These are phyloP conservation scores for Pichia sp. DNA, from an alignment of 1,139 yeast species.

Conservation along the genomic window DNA sequence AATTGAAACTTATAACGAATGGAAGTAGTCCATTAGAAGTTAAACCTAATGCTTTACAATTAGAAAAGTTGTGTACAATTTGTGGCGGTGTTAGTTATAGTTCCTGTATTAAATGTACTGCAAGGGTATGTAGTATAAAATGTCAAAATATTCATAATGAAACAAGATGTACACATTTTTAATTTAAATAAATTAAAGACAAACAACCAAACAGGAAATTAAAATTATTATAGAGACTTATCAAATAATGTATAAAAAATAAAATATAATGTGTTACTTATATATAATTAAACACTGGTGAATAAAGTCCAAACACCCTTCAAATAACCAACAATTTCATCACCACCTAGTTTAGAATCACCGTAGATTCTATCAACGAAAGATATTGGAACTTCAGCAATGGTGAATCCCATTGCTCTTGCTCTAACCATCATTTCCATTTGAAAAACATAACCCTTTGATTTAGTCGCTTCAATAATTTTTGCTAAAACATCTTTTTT, in stretches of 20 bases:
- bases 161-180: slow-evolving; percentile 33
- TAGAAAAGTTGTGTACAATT: slow-evolving; percentile 37
- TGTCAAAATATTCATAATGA: slow-evolving; percentile 37
- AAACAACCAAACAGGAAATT: no score
- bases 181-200: no score
- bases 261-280: neutral
- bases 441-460: slow-evolving; percentile 82
- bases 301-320: slow-evolving; percentile 72
- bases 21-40: slow-evolving; percentile 23
- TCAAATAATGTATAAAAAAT: no score
- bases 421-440: slow-evolving; percentile 91
- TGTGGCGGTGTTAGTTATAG: slow-evolving; percentile 38
- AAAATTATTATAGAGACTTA: no score
- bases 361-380: slow-evolving; percentile 80
- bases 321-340: slow-evolving; percentile 71
- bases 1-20: slow-evolving; percentile 19
- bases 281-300: slow-evolving; percentile 46
- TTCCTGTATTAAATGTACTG: slow-evolving; percentile 34
- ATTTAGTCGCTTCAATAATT: slow-evolving; percentile 62
- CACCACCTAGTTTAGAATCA: slow-evolving; percentile 76
- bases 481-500: slow-evolving; percentile 63
- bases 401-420: slow-evolving; percentile 59
- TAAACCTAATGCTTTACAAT: slow-evolving; percentile 27
- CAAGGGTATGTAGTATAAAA: slow-evolving; percentile 35
- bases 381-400: slow-evolving; percentile 76